phyloP scores from a whole-genome alignment of 2,329 filamentous ascomycete genomes.

The Aureobasidium sp. region DNA sequence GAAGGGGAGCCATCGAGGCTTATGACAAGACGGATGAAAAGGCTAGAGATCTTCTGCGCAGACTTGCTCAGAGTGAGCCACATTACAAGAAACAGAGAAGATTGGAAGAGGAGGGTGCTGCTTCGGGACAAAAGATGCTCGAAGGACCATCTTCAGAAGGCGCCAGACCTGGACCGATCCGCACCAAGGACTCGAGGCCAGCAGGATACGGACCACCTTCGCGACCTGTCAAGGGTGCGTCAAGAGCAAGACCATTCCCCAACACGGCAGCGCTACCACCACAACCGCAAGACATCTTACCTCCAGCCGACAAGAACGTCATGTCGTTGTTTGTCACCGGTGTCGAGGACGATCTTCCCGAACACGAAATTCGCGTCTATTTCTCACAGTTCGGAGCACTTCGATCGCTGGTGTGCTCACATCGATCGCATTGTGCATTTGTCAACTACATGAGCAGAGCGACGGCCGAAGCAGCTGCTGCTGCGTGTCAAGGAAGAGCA shows the following conservation, averaged over 20 bases:
- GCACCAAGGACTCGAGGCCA: constrained; percentile 56
- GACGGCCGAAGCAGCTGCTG: constrained; percentile 77
- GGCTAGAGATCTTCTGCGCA: constrained; percentile 75
- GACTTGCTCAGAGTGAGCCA: constrained; percentile 84
- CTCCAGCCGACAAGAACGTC: constrained; percentile 76
- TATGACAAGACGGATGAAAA: constrained; percentile 98
- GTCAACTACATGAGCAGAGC: constrained; percentile 85
- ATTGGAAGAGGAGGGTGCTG: constrained; percentile 53
- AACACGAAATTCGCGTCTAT: constrained; percentile 83
- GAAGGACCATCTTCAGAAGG: constrained; percentile 32
- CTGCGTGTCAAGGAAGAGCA: constrained; percentile 76
- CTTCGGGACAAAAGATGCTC: constrained; percentile 35
- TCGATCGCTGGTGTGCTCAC: constrained; percentile 87
- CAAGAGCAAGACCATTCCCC: constrained; percentile 53
- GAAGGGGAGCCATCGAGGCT: constrained; percentile 69
- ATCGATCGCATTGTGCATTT: constrained; percentile 95
- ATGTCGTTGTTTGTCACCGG: constrained; percentile 93
- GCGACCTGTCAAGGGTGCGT: constrained; percentile 38
- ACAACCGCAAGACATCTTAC: constrained; percentile 75
- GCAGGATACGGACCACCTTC: constrained; percentile 22
- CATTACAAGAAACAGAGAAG: constrained; percentile 86
- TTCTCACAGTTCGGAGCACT: constrained; percentile 86
- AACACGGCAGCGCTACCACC: constrained; percentile 68
- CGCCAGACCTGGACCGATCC: constrained; percentile 61
- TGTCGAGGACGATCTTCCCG: constrained; percentile 90